These are phyloP conservation scores for Phoenix roebelenii DNA, from an alignment of 176 grass and related monocot genomes.

Conservation along the genomic window DNA sequence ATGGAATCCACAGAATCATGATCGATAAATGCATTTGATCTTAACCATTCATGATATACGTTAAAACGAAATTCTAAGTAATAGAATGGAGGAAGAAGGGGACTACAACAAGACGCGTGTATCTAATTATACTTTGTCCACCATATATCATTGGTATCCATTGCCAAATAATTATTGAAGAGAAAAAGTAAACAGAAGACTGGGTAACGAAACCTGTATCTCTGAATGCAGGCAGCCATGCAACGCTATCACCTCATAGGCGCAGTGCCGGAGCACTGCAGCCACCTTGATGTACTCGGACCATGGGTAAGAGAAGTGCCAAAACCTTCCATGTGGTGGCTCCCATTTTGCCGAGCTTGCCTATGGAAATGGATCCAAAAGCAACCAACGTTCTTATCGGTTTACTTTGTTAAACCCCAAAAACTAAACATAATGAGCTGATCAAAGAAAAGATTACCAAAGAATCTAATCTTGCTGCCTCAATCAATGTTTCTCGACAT, in stretches of 20 bases:
- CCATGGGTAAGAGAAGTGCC: conserved; percentile 35
- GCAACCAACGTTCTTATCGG: neutral
- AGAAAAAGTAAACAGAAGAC: neutral
- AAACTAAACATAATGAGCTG: too few relatives aligned
- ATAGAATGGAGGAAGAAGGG: too few relatives aligned
- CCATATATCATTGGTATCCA: too few relatives aligned
- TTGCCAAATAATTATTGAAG: too few relatives aligned
- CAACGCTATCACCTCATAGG: conserved; percentile 52
- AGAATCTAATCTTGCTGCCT: conserved; percentile 41
- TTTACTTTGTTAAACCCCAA: too few relatives aligned
- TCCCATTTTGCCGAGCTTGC: conserved; percentile 53
- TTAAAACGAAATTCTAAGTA: too few relatives aligned
- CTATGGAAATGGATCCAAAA: conserved; percentile 7
- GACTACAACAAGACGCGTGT: too few relatives aligned
- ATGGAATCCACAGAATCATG: too few relatives aligned
- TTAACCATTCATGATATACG: too few relatives aligned
- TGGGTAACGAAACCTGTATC: conserved; percentile 26
- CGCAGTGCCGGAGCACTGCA: conserved; percentile 43
- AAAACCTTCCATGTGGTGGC: conserved; percentile 45
- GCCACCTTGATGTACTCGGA: conserved; percentile 36
- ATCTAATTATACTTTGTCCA: too few relatives aligned
- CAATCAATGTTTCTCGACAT: conserved; percentile 33
- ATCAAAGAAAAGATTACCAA: conserved; percentile 14
- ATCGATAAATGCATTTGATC: too few relatives aligned
- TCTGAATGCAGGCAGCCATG: conserved; percentile 44